Percentiles rank a stretch among this genome's conserved stretches.
phyloP scores from a whole-genome alignment of 176 grass and related monocot species.

The Musa troglodytarum region DNA sequence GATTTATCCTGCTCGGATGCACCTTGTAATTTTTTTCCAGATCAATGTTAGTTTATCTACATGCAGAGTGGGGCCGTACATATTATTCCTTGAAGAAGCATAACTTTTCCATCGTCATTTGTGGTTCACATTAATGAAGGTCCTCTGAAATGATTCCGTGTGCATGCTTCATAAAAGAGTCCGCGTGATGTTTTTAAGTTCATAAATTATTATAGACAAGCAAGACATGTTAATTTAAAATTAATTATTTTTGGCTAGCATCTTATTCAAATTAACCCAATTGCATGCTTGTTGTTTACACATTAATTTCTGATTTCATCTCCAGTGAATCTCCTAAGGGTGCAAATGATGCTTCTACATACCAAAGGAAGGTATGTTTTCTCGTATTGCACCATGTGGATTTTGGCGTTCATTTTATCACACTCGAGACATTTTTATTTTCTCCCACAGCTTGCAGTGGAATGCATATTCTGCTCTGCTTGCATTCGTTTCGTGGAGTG shows the following conservation, averaged over 20 bases:
- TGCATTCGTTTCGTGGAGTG: slow-evolving; percentile 86
- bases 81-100: background rate
- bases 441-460: slow-evolving; percentile 65
- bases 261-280: background rate
- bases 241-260: background rate
- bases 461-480: slow-evolving; percentile 97
- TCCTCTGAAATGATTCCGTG: background rate
- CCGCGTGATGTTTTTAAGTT: background rate
- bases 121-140: background rate
- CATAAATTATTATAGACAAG: background rate
- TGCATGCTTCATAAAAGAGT: background rate
- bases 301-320: slow-evolving; percentile 28
- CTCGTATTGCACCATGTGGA: background rate
- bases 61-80: background rate
- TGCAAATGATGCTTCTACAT: slow-evolving; percentile 82
- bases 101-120: background rate
- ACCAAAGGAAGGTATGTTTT: slow-evolving; percentile 77
- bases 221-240: background rate
- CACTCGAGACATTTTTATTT: slow-evolving; percentile 22
- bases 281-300: slow-evolving; percentile 4
- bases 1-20: background rate
- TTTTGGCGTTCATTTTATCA: background rate
- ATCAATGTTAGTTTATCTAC: background rate
- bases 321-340: slow-evolving; percentile 91
- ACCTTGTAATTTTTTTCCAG: background rate